A percentile compares a stretch with the other conserved stretches of the same genome.
These are phyloP conservation scores for Yarrowia galli DNA, from an alignment of 1,139 yeast species.

Conservation along the genomic window DNA sequence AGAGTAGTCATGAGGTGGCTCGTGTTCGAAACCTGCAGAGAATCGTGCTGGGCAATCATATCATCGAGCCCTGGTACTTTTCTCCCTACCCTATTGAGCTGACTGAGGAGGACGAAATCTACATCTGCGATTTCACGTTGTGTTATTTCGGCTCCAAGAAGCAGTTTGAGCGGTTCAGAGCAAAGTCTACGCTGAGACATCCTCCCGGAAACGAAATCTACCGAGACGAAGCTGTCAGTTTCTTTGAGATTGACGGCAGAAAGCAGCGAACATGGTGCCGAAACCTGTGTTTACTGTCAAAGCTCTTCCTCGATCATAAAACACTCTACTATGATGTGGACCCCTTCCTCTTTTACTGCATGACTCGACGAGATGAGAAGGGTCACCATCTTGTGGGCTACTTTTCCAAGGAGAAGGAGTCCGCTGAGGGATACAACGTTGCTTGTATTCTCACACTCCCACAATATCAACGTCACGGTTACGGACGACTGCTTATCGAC, in stretches of 20 bases:
- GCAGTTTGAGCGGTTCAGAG: conserved; percentile 90
- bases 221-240: conserved; percentile 80
- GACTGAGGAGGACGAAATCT: conserved; percentile 87
- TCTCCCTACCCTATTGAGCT: conserved; percentile 96
- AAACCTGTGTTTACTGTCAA: conserved; percentile 85
- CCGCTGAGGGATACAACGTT: conserved; percentile 93
- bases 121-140: conserved; percentile 89
- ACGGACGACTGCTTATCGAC: conserved; percentile 87
- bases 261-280: conserved; percentile 97
- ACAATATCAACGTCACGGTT: conserved; percentile 94
- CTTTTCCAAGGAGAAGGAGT: conserved; percentile 94
- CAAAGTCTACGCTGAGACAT: conserved; percentile 81
- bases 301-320: conserved; percentile 91
- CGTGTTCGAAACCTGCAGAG: conserved; percentile 82
- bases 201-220: conserved; percentile 99
- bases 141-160: conserved; percentile 87
- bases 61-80: conserved; percentile 98
- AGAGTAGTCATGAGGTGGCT: conserved; percentile 79
- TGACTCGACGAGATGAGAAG: conserved; percentile 85
- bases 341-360: conserved; percentile 92
- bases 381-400: conserved; percentile 97
- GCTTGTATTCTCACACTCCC: conserved; percentile 97
- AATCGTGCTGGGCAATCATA: conserved; percentile 85
- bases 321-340: conserved; percentile 96
- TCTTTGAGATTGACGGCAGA: conserved; percentile 96